These are phyloP conservation scores for Tetrapyrgos nigripes DNA, from an alignment of 1,284 basidiomycete genomes.

Conservation along the genomic window DNA sequence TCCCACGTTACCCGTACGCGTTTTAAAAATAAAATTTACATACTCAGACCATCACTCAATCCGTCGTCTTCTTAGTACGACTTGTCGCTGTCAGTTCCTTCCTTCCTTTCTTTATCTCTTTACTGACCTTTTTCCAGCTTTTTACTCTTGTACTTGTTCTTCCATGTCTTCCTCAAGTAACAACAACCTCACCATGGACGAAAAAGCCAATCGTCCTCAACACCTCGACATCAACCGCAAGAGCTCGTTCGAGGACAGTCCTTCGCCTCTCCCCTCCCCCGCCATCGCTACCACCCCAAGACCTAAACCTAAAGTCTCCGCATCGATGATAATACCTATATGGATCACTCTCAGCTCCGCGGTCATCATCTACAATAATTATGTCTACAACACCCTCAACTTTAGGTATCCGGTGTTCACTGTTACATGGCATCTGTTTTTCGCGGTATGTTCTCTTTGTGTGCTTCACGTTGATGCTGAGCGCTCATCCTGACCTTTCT, in stretches of 20 bases:
- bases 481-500: background rate
- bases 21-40: no score
- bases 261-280: slow-evolving; percentile 56
- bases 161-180: background rate
- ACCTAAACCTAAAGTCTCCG: slow-evolving; percentile 57
- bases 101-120: background rate
- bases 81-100: background rate
- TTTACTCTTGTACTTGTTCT: background rate
- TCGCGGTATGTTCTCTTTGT: slow-evolving; percentile 65
- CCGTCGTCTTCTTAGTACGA: background rate
- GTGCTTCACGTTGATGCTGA: slow-evolving; percentile 1
- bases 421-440: slow-evolving; percentile 87
- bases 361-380: slow-evolving; percentile 98
- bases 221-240: background rate
- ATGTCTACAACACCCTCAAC: slow-evolving; percentile 82
- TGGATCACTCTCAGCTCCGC: slow-evolving; percentile 92
- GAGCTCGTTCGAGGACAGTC: no score
- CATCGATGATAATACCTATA: slow-evolving; percentile 78
- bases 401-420: slow-evolving; percentile 91
- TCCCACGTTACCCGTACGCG: no score
- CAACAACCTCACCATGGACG: background rate
- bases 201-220: no score
- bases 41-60: no score
- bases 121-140: background rate
- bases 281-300: slow-evolving; percentile 50